Evolutionary conservation across 2,329 filamentous ascomycete species (phyloP).

Genomic region (Monosporascus sp.): DNA sequence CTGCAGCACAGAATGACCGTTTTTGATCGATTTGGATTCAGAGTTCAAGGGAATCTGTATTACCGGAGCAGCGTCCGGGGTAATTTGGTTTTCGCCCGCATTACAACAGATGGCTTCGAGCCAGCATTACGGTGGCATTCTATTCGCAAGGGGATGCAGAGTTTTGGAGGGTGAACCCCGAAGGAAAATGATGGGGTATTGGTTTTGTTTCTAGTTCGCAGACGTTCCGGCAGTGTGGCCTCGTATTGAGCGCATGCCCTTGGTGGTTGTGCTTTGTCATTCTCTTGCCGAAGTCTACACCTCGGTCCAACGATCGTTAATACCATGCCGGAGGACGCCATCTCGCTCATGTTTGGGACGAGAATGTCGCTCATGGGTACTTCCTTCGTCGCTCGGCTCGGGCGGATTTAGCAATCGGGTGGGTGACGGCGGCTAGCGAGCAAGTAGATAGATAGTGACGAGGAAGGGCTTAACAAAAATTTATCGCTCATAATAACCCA

Average conservation of each 20-base stretch:
- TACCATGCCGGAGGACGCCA: too few species aligned
- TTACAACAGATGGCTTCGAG: constrained; percentile 6
- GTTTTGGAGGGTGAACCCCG: not conserved
- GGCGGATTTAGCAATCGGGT: not conserved
- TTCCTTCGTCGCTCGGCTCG: not conserved
- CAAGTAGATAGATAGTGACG: not conserved
- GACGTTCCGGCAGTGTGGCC: not conserved
- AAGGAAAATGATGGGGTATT: not conserved
- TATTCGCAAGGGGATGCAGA: not conserved
- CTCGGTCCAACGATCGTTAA: not conserved
- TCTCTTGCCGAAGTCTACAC: not conserved
- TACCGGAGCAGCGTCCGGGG: constrained; percentile 8
- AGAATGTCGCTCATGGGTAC: not conserved
- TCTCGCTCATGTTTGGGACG: not conserved
- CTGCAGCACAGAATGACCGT: constrained; percentile 21
- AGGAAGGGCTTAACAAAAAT: not conserved
- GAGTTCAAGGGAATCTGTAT: constrained; percentile 11
- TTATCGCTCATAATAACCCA: not conserved
- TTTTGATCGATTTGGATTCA: constrained; percentile 21
- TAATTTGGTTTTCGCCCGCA: constrained; percentile 13
- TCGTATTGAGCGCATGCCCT: not conserved
- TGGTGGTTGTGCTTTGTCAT: not conserved
- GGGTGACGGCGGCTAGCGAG: not conserved
- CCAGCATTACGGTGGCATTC: not conserved
- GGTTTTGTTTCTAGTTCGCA: not conserved